Base-by-base conservation (phyloP, 345 rosid species). In the Nasturtium officinale region DNA sequence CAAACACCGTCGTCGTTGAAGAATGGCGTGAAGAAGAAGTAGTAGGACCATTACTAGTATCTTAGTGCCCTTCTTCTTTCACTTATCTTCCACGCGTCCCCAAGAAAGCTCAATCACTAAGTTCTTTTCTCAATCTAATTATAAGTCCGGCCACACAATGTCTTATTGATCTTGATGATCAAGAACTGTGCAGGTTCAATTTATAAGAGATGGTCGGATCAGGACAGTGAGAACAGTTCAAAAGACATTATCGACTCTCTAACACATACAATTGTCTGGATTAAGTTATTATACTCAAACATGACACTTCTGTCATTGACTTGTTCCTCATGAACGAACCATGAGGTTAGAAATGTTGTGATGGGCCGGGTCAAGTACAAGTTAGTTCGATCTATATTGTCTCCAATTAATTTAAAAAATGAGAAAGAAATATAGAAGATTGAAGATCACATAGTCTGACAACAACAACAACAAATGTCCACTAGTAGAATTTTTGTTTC, bases 381-480 rank as follows among this genome's bases (percentile, higher is more conserved):
- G n/a, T 51, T 23, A 5, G n/a, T 51, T 1, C 13, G 7, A 50
- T 50, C 5, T 10, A 6, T 21, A 21, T 50, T 50, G 28, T 6
- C 25, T 50, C 26, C 6, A 52, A 13, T 9, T 16, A 17, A 35
- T 10, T 32, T 33, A 5, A 26, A 17, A 58, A 33, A 58, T 58
- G 28, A 18, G 16, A 2, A 29, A 10, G 4, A 17, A 12, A 5
- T 9, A 23, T 1, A 23, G 25, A 23, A 23, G 2, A n/a, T n/a
- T n/a, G 70, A 70, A 75, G 69, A 68, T 75, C 69, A 61, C 69
- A 68, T 32, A 68, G 58, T 35, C 70, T 68, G 74, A 76, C 74
- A 76, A 69, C 74, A 67, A 74, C 67, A 47, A 48, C 67, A 50
- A 50, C 37, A 67, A 67, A 67, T 50, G 74, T 60, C 79, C 63